phyloP scores from a whole-genome alignment of 148 eudicot species.

The Rhododendron ovatum region DNA sequence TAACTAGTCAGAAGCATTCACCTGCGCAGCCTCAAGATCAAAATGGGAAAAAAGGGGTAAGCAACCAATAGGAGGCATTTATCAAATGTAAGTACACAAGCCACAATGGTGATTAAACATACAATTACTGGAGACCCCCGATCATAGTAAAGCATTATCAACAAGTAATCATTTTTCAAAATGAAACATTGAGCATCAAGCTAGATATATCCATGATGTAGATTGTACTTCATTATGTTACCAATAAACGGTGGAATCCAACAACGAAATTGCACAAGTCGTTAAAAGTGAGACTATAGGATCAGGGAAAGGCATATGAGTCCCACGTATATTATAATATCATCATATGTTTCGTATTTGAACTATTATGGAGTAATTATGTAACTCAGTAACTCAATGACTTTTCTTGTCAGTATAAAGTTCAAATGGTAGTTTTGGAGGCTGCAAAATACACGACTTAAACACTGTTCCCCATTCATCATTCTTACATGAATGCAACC shows the following conservation, averaged over 20 bases:
- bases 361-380: not conserved
- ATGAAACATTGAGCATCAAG: not conserved
- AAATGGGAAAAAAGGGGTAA: not conserved
- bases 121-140: not conserved
- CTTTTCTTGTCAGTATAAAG: not conserved
- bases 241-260: not conserved
- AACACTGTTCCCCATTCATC: not conserved
- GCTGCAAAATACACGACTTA: not conserved
- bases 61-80: not conserved
- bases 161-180: not conserved
- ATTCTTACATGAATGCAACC: not conserved
- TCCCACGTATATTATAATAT: not conserved
- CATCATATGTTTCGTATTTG: not conserved
- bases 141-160: not conserved
- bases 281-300: not conserved
- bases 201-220: not conserved
- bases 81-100: not conserved
- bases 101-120: not conserved
- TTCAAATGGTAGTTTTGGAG: not conserved
- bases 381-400: not conserved
- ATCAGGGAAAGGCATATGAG: not conserved
- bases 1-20: not conserved
- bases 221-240: not conserved
- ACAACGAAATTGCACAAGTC: not conserved
- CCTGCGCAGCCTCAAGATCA: constrained; percentile 10